A percentile compares a stretch with the other conserved stretches of the same genome.
Conservation (phyloP, 1,139 yeast species). For the Blastobotrys petasosporus region DNA sequence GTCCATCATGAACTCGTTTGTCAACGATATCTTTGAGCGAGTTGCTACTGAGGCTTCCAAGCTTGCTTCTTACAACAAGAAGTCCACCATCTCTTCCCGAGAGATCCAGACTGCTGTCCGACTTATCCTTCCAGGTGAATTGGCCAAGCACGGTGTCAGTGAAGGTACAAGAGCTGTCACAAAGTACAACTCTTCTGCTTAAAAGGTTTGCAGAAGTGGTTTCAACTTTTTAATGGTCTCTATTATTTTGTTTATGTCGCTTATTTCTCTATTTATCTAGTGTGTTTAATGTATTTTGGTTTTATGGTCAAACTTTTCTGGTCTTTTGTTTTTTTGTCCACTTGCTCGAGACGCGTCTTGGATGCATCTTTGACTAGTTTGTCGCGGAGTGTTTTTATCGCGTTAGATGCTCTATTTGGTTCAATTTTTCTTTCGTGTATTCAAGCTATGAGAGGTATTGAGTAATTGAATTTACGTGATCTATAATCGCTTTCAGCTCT, state of each 20-base stretch:
- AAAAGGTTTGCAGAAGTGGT: constrained; percentile 13
- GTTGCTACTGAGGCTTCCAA: constrained; percentile 96
- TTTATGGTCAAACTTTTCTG: constrained; percentile 2
- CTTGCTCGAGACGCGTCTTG: too few species aligned
- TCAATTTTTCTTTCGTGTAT: too few species aligned
- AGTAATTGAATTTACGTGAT: too few species aligned
- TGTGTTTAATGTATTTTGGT: constrained; percentile 8
- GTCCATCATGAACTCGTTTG: constrained; percentile 99
- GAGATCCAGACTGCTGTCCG: constrained; percentile 99
- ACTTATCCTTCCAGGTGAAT: constrained; percentile 98
- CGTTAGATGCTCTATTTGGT: too few species aligned
- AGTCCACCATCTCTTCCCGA: constrained; percentile 97
- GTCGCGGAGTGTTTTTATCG: too few species aligned
- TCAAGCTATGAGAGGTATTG: too few species aligned
- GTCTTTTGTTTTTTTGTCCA: constrained; percentile 2
- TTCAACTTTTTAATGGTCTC: constrained; percentile 14
- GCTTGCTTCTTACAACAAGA: constrained; percentile 99
- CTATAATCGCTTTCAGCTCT: too few species aligned
- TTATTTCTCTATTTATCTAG: constrained; percentile 6
- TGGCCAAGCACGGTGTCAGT: constrained; percentile 98
- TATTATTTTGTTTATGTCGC: constrained; percentile 10
- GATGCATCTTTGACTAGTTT: too few species aligned
- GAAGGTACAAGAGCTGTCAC: constrained; percentile 99
- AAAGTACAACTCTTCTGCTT: constrained; percentile 76
- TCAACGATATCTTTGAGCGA: constrained; percentile 61